A percentile compares a stretch with the other conserved stretches of the same genome.
These are phyloP conservation scores for Caryopteris hybrid DNA, from an alignment of 305 asterid genomes.

Conservation along the genomic window DNA sequence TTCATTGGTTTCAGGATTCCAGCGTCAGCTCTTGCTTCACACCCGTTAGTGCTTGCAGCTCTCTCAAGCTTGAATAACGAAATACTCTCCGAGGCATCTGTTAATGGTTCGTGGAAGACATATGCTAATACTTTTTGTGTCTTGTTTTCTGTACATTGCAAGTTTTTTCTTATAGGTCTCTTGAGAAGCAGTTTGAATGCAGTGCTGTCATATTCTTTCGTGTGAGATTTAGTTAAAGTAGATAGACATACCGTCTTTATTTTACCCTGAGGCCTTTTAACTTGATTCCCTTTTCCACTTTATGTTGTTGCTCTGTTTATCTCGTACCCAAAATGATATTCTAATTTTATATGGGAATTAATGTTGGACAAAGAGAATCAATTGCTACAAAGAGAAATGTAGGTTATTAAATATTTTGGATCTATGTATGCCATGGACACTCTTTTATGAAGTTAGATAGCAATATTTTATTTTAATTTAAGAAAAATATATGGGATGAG, in stretches of 20 bases:
- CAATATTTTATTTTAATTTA: too few relatives aligned
- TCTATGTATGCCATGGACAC: not conserved
- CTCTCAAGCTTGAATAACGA: conserved; percentile 88
- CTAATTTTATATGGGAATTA: not conserved
- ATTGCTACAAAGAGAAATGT: not conserved
- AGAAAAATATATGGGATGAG: too few relatives aligned
- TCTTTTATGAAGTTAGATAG: too few relatives aligned
- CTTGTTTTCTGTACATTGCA: not conserved
- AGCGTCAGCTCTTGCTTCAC: conserved; percentile 85
- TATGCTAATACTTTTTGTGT: conserved; percentile 22
- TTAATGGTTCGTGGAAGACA: conserved; percentile 63
- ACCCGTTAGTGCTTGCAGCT: conserved; percentile 88
- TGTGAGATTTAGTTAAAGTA: conserved; percentile 4
- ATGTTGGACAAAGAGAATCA: not conserved
- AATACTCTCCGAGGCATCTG: conserved; percentile 84
- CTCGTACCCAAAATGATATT: not conserved
- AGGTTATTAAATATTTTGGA: not conserved
- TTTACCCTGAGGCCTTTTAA: not conserved
- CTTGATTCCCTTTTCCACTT: conserved; percentile 13
- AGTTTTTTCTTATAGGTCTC: not conserved
- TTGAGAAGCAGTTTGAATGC: conserved; percentile 14
- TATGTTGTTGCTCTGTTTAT: not conserved
- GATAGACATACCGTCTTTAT: not conserved
- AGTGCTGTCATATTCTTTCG: conserved; percentile 1
- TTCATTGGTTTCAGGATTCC: conserved; percentile 74